Evolutionary conservation across 192 early-diverging fungal genomes (phyloP).

Genomic region (Funneliformis geosporum): DNA sequence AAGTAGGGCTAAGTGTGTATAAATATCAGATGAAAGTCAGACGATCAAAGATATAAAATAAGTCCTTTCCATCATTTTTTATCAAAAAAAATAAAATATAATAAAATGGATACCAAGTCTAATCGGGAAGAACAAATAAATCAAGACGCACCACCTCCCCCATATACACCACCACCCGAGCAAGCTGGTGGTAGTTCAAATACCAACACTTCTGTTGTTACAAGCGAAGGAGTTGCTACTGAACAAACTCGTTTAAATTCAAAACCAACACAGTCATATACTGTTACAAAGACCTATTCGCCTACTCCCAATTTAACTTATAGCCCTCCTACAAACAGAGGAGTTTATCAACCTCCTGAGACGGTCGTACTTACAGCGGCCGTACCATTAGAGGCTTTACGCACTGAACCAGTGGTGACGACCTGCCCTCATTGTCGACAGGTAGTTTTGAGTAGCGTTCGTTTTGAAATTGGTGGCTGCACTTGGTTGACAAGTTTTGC

Average conservation of each 20-base stretch:
- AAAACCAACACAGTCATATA: neutral
- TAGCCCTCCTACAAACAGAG: neutral
- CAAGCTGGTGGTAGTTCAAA: neutral
- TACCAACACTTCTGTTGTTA: neutral
- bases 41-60: no score
- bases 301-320: neutral
- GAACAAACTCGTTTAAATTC: neutral
- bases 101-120: neutral
- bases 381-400: neutral
- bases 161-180: neutral
- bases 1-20: no score
- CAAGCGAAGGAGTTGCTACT: neutral
- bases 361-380: neutral
- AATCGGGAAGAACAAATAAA: neutral
- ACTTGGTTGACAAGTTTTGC: conserved; percentile 1
- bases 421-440: conserved; percentile 12
- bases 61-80: no score
- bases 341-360: neutral
- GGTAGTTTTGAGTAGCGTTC: neutral
- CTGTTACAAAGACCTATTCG: neutral
- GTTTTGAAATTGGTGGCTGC: neutral
- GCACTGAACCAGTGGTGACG: neutral
- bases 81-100: neutral
- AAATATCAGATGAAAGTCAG: no score
- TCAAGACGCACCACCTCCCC: neutral